phyloP scores from a whole-genome alignment of 352 stramenopile genomes.

The Globisporangium takayamanum region DNA sequence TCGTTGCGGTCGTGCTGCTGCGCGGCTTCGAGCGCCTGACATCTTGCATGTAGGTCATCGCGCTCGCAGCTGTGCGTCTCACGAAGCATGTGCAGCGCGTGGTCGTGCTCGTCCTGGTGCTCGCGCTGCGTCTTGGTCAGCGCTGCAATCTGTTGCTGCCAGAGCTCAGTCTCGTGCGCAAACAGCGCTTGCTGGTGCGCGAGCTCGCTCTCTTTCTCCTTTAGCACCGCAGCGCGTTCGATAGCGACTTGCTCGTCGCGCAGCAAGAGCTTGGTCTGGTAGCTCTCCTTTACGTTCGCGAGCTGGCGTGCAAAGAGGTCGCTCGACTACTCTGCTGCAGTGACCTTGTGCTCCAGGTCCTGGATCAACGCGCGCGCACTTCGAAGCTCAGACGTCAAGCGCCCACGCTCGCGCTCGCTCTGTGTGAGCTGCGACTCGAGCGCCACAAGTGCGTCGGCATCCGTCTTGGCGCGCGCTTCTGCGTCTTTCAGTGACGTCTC shows the following conservation, averaged over 20 bases:
- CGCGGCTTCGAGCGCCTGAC: constrained; percentile 4
- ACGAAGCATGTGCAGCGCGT: constrained; percentile 4
- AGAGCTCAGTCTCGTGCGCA: constrained; percentile 26
- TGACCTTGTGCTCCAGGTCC: constrained; percentile 32
- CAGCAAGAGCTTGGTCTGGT: constrained; percentile 31
- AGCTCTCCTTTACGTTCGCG: constrained; percentile 36
- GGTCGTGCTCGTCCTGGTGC: constrained; percentile 24
- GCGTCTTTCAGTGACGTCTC: constrained; percentile 1
- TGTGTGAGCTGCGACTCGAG: constrained; percentile 17
- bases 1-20: constrained; percentile 9
- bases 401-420: constrained; percentile 17
- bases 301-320: constrained; percentile 34
- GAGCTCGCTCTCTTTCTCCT: constrained; percentile 29
- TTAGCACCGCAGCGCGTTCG: constrained; percentile 22
- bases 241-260: constrained; percentile 26
- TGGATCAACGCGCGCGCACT: constrained; percentile 14
- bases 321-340: constrained; percentile 30
- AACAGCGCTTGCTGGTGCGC: constrained; percentile 27
- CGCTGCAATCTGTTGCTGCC: constrained; percentile 38
- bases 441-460: constrained; percentile 17
- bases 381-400: constrained; percentile 17
- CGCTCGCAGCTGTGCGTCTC: background rate
- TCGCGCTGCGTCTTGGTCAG: constrained; percentile 36
- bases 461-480: constrained; percentile 12
- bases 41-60: constrained; percentile 12